Evolutionary conservation across 805 yeast species (phyloP).

Genomic region (Brettanomyces nanus): DNA sequence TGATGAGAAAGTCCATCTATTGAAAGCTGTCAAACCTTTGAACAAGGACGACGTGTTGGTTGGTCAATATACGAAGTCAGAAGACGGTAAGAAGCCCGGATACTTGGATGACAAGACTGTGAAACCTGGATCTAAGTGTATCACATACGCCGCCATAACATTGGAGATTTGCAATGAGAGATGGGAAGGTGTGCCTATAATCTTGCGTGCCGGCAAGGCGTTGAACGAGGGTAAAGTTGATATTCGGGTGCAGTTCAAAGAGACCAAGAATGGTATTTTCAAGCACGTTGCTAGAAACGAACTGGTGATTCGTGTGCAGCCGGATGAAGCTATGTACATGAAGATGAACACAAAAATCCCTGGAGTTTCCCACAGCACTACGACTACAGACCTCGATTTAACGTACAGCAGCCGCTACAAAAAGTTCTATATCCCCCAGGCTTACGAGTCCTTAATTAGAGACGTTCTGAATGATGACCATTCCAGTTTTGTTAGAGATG

Average conservation of each 20-base stretch:
- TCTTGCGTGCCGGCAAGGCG: constrained; percentile 97
- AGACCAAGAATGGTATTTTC: constrained; percentile 77
- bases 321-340: constrained; percentile 87
- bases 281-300: constrained; percentile 81
- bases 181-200: constrained; percentile 97
- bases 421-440: constrained; percentile 92
- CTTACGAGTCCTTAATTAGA: constrained; percentile 90
- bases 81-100: constrained; percentile 84
- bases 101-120: constrained; percentile 92
- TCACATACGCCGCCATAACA: constrained; percentile 84
- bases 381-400: constrained; percentile 84
- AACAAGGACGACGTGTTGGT: constrained; percentile 58
- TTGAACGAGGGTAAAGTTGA: constrained; percentile 91
- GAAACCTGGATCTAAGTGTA: constrained; percentile 69
- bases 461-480: constrained; percentile 90
- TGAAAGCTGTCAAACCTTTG: constrained; percentile 71
- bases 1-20: constrained; percentile 91
- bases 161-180: constrained; percentile 81
- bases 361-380: constrained; percentile 75
- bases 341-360: constrained; percentile 93
- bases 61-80: constrained; percentile 83
- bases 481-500: constrained; percentile 96
- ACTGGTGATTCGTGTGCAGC: constrained; percentile 89
- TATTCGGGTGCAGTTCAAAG: constrained; percentile 85
- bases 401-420: constrained; percentile 71